A percentile compares a stretch with the other conserved stretches of the same genome.
phyloP scores from a whole-genome alignment of 768 basidiomycete genomes.

The Antrodiella citrinella region DNA sequence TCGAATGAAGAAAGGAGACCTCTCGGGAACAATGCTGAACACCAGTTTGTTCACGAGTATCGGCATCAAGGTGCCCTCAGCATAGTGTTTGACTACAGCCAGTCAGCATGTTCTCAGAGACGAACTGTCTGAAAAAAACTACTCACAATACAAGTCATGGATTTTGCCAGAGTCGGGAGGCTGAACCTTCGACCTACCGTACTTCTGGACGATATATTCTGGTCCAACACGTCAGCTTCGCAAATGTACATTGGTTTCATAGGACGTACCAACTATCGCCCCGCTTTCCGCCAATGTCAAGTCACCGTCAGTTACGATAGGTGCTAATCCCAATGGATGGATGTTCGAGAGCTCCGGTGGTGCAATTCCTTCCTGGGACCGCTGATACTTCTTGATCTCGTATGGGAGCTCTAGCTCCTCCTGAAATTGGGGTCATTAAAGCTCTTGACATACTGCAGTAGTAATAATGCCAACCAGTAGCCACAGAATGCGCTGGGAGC shows the following conservation, averaged over 20 bases:
- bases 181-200: constrained; percentile 20
- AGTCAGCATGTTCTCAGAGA: not conserved
- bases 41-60: constrained; percentile 24
- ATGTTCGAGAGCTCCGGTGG: constrained; percentile 24
- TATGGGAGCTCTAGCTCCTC: constrained; percentile 41
- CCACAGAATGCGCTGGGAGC: constrained; percentile 45
- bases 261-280: constrained; percentile 27
- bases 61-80: constrained; percentile 30
- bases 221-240: too few species aligned
- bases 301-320: constrained; percentile 30
- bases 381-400: constrained; percentile 25
- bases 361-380: constrained; percentile 17
- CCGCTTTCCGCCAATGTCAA: constrained; percentile 31
- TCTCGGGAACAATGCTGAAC: constrained; percentile 21
- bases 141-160: constrained; percentile 24
- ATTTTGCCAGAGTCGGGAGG: constrained; percentile 19
- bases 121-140: not conserved
- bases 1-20: constrained; percentile 25
- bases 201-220: constrained; percentile 30
- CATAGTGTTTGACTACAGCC: constrained; percentile 22
- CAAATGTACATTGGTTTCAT: constrained; percentile 1
- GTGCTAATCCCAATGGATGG: constrained; percentile 29
- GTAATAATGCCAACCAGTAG: constrained; percentile 27
- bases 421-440: constrained; percentile 22
- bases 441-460: too few species aligned